These are phyloP conservation scores for Rubus parviflorus DNA, from an alignment of 306 rosid genomes.

Conservation along the genomic window DNA sequence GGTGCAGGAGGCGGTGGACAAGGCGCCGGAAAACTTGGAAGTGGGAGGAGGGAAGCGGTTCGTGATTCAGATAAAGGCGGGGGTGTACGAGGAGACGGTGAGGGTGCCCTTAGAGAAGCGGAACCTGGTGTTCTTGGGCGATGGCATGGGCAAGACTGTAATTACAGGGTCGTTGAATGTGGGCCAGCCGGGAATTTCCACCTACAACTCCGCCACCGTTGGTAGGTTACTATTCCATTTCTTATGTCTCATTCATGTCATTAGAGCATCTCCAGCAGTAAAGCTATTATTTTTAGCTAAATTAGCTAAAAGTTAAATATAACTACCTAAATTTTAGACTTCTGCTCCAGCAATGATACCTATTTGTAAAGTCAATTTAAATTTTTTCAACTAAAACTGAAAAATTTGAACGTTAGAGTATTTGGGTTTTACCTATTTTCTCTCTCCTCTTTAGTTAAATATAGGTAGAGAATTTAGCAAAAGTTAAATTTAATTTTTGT, in stretches of 20 bases:
- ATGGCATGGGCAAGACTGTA: constrained; percentile 74
- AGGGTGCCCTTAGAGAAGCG: constrained; percentile 61
- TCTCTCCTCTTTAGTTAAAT: too few species aligned
- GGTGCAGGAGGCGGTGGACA: constrained; percentile 77
- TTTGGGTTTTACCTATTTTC: too few species aligned
- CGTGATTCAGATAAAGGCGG: constrained; percentile 64
- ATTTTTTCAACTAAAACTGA: too few species aligned
- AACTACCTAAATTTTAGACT: too few species aligned
- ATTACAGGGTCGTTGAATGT: constrained; percentile 62
- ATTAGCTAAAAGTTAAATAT: too few species aligned
- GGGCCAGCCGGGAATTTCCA: constrained; percentile 58
- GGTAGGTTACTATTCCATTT: constrained; percentile 41
- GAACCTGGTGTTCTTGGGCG: constrained; percentile 75
- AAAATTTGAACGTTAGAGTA: too few species aligned
- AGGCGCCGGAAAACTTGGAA: constrained; percentile 43
- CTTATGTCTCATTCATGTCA: background rate
- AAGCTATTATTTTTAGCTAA: too few species aligned
- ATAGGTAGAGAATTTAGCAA: too few species aligned
- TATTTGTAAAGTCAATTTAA: too few species aligned
- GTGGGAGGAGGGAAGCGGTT: constrained; percentile 31
- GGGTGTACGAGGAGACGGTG: constrained; percentile 76
- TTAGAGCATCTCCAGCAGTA: too few species aligned
- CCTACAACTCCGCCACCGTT: constrained; percentile 69
- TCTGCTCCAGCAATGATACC: too few species aligned
- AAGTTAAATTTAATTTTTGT: too few species aligned